Base-by-base conservation (phyloP, 1,139 yeast species). In the Zygosaccharomyces sapae region DNA sequence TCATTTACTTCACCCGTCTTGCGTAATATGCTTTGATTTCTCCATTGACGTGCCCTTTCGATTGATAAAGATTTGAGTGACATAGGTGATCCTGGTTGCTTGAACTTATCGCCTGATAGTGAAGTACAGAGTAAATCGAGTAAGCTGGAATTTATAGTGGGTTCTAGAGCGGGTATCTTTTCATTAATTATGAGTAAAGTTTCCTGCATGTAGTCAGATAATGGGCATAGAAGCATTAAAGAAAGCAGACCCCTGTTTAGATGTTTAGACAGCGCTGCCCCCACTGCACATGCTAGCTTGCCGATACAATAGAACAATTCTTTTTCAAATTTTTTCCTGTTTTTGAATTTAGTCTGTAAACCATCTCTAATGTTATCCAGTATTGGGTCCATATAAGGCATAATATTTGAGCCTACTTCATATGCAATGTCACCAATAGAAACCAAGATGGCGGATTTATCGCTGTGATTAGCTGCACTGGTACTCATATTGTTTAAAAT, bases 221-320 rank as follows among this genome's bases (percentile, higher is more conserved):
- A 74, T 0, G 96, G 87, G 54, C 96, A 88, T 46, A 85, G 77
- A 58, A 92, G 76, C 70, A 90, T 78, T 71, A 86, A 75, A 55
- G 85, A 94, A 49, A 92, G 70, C 20, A 90, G 77, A 58, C 88
- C 95, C 53, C 85, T 76, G 55, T 89, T 92, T 52, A 92, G 71
- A 62, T 88, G 90, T 62, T 90, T 90, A 0, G 97, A 86, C 46
- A 92, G 72, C 0, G 96, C 95, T n/a, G 96, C 95, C 0, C 97
- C 97, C 9, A 90, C 89, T 0, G 97, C 94, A 19, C 78, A 76
- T 0, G 96, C 90, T 42, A 92, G 71, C 68, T 87, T 86, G 0
- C 95, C 88, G 43, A 92, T 76, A 63, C 97, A 92, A 56, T 86
- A 89, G 59, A 90, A 92, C 19, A 92, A 80, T 0, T 96, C 90